Conservation (phyloP, 805 yeast species). For the Komagataella kurtzmanii region DNA sequence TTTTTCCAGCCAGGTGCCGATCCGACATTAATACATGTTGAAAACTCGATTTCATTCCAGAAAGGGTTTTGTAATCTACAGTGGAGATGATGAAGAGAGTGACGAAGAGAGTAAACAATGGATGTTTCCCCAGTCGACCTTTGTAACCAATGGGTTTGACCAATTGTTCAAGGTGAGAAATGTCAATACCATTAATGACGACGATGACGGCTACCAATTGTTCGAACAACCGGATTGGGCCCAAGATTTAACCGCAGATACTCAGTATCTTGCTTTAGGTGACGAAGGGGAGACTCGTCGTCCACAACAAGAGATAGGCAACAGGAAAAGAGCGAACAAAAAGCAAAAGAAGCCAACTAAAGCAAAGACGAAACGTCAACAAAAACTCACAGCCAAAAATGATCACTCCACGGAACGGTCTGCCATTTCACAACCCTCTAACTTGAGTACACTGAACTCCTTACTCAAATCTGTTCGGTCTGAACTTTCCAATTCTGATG, state of each 20-base stretch:
- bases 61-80: slow-evolving; percentile 2
- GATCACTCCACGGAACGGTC: not conserved
- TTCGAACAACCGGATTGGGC: slow-evolving; percentile 2
- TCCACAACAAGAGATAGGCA: not conserved
- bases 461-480: not conserved
- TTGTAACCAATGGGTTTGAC: slow-evolving; percentile 28
- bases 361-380: not conserved
- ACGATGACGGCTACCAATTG: slow-evolving; percentile 2
- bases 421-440: not conserved
- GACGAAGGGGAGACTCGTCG: slow-evolving; percentile 1
- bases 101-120: slow-evolving; percentile 1
- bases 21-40: not conserved
- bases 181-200: slow-evolving; percentile 4
- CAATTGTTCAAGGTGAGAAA: slow-evolving; percentile 20
- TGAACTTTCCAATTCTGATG: slow-evolving; percentile 8
- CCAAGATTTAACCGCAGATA: slow-evolving; percentile 5
- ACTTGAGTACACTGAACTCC: not conserved
- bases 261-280: slow-evolving; percentile 3
- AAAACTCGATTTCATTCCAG: slow-evolving; percentile 4
- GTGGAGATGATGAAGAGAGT: not conserved
- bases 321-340: not conserved
- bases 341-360: not conserved
- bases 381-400: not conserved
- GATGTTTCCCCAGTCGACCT: not conserved
- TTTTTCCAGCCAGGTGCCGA: not conserved